Evolutionary conservation across 495 filamentous ascomycete species (phyloP), one percentile per base, ranked within the genome.

Genomic region (Usnea hakonensis): DNA sequence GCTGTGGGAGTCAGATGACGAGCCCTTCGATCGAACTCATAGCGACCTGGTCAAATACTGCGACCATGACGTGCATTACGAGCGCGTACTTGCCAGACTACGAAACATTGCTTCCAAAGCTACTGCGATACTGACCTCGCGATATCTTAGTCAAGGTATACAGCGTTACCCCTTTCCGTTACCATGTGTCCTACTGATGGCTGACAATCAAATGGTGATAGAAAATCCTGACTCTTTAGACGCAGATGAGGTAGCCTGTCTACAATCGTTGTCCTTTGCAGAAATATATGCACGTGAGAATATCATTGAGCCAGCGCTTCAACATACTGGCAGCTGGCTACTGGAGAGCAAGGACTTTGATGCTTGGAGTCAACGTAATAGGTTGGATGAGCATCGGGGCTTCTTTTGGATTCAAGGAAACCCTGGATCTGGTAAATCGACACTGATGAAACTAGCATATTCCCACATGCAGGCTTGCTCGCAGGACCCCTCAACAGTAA

Each of bases 391-490:
- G n/a, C 74, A 76, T 55, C 60, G 64, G 43, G 72, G 72, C 13
- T 61, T 80, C 21, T 68, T 80, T 14, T 79, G 75, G 77, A 72
- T 79, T 48, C 73, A 74, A 60, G 78, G 76, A 33, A 79, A 78
- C 55, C 74, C 76, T 4, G 75, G 75, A n/a, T 68, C 71, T 13
- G 77, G 77, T 2, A 79, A 80, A 68, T 78, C 76, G 11, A 79
- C 75, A 0, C 55, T 80, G 44, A 66, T 76, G 63, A 70, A 70
- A 19, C 60, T 55, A 21, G 41, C 30, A 56, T 41, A 41, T 41
- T 2, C 16, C 2, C 38, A 64, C 36, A 21, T 38, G 17, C 35
- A 52, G 60, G 19, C 57, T 58, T 50, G 63, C 70, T 21, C 19
- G 5, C 23, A 13, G 8, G 28, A 35, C 5, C 28, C 28, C 19